A percentile compares a stretch with the other conserved stretches of the same genome.
phyloP scores from a whole-genome alignment of 148 eudicot genomes.

The Rhododendron griersonianum region DNA sequence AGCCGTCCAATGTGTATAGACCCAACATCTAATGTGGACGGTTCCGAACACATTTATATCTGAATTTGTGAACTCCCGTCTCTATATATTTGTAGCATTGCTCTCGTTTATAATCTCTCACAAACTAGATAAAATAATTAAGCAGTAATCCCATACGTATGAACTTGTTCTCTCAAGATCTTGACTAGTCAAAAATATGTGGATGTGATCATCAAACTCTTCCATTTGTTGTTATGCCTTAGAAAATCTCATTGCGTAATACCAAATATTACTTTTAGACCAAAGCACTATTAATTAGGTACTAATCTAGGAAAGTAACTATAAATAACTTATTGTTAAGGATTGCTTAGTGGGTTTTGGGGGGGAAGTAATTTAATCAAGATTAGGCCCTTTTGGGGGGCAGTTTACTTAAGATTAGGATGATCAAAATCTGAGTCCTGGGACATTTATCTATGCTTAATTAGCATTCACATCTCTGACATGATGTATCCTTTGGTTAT shows the following conservation, averaged over 20 bases:
- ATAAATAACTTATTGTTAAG: not conserved
- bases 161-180: not conserved
- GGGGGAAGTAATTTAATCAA: too few species aligned
- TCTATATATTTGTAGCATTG: not conserved
- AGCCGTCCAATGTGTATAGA: rapidly evolving
- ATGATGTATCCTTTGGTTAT: too few species aligned
- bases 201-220: not conserved
- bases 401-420: not conserved
- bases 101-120: not conserved
- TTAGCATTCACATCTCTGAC: too few species aligned
- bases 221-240: not conserved
- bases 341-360: not conserved
- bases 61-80: not conserved
- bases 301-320: not conserved
- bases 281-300: not conserved
- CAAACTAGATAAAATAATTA: not conserved
- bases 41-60: not conserved
- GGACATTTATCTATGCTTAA: not conserved
- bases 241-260: not conserved
- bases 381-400: not conserved
- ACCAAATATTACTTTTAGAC: not conserved
- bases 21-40: not conserved
- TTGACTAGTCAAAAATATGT: not conserved
- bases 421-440: not conserved
- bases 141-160: not conserved